These are phyloP conservation scores for Cutaneotrichosporon cavernicola DNA, from an alignment of 1,284 basidiomycete genomes.

Conservation along the genomic window DNA sequence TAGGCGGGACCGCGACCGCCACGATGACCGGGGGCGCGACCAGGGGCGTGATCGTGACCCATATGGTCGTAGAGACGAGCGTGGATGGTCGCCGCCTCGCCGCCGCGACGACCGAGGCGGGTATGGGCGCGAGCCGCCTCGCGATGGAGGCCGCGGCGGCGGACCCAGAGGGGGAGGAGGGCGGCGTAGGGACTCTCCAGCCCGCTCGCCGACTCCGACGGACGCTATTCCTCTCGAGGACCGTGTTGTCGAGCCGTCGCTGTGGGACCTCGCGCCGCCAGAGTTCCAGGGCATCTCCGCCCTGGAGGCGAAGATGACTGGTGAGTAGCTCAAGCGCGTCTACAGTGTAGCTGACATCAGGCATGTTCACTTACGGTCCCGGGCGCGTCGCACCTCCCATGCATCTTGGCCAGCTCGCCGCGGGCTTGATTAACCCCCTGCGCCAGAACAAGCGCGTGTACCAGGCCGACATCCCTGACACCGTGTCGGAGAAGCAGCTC, in stretches of 20 bases:
- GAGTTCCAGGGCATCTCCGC: conserved; percentile 94
- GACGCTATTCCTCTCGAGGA: conserved; percentile 79
- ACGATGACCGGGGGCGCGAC: conserved; percentile 18
- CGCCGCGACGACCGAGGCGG: conserved; percentile 42
- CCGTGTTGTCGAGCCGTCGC: conserved; percentile 78
- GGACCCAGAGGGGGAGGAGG: conserved; percentile 52
- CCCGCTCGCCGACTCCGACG: conserved; percentile 87
- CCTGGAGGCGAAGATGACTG: conserved; percentile 94
- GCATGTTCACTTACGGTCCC: conserved; percentile 50
- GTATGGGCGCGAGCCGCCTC: conserved; percentile 23
- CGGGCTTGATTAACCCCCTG: conserved; percentile 74
- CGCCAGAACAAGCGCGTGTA: conserved; percentile 92
- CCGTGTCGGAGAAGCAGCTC: conserved; percentile 85
- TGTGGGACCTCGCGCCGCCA: conserved; percentile 93
- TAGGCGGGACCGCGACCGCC: conserved; percentile 19
- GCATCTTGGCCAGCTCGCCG: conserved; percentile 39
- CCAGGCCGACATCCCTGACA: conserved; percentile 89
- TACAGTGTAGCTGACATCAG: conserved; percentile 27
- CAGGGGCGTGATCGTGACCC: conserved; percentile 16
- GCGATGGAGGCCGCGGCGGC: conserved; percentile 36
- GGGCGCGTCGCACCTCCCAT: conserved; percentile 48
- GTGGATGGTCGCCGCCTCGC: conserved; percentile 10
- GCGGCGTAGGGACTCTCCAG: conserved; percentile 57
- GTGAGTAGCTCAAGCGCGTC: conserved; percentile 54
- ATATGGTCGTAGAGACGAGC: conserved; percentile 21